phyloP scores from a whole-genome alignment of 2,329 filamentous ascomycete genomes.

The Monilinia polystroma region DNA sequence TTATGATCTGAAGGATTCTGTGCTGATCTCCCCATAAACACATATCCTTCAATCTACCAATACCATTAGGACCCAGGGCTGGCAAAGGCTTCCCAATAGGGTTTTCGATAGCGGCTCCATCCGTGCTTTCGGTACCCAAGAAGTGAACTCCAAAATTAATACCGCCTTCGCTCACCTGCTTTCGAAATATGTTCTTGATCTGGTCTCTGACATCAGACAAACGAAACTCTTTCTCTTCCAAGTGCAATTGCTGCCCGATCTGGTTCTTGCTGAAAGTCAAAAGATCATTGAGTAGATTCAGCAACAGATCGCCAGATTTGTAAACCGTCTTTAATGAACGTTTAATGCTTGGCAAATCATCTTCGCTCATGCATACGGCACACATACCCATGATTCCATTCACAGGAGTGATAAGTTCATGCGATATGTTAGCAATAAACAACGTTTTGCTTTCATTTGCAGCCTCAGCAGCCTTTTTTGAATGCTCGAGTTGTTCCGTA shows the following conservation, averaged over 20 bases:
- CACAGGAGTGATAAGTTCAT: conserved; percentile 58
- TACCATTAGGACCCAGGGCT: conserved; percentile 62
- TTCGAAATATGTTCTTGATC: conserved; percentile 76
- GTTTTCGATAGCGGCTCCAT: conserved; percentile 25
- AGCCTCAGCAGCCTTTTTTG: conserved; percentile 89
- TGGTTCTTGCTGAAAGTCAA: conserved; percentile 95
- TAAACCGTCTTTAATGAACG: conserved; percentile 85
- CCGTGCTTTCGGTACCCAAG: conserved; percentile 50
- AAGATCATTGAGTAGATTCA: conserved; percentile 85
- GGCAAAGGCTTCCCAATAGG: conserved; percentile 44
- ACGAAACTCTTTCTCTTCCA: conserved; percentile 84
- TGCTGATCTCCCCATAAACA: conserved; percentile 88
- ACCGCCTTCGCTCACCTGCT: conserved; percentile 76
- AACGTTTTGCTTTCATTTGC: conserved; percentile 96
- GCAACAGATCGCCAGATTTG: conserved; percentile 78
- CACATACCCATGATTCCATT: conserved; percentile 96
- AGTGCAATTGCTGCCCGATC: conserved; percentile 76
- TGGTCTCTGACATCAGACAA: conserved; percentile 82
- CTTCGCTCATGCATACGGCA: conserved; percentile 88
- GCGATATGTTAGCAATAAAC: conserved; percentile 92
- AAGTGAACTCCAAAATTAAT: conserved; percentile 75
- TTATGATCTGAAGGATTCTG: conserved; percentile 86
- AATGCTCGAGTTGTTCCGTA: conserved; percentile 81
- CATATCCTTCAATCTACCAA: conserved; percentile 77
- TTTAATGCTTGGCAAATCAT: conserved; percentile 74